Evolutionary conservation across 306 rosid genomes (phyloP), one percentile per base, ranked within the genome.

Genomic region (Gynostemma pentaphyllum): DNA sequence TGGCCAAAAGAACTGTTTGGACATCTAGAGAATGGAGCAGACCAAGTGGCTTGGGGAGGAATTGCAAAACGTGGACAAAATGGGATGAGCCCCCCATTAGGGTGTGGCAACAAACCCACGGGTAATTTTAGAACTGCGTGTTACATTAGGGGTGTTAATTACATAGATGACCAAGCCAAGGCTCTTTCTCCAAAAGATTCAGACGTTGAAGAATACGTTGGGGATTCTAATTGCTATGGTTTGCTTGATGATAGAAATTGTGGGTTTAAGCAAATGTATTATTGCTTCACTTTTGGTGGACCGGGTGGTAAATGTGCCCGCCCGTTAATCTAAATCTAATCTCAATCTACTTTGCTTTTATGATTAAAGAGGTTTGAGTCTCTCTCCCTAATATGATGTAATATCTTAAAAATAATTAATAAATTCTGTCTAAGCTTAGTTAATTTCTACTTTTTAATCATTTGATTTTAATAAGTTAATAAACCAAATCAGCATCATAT

Each of bases 1-100:
- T 56, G 71, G 71, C 62, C 76, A 9, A 72, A 66, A n/a, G 76
- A 72, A 12, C 3, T 72, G 19, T 59, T 71, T 9, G 34, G 55
- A 24, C 12, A 40, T 9, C 45, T 63, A 18, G 23, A n/a, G 0
- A 19, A 50, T 53, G 76, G 52, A 4, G 54, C 67, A 5, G 19
- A 22, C 2, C 40, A 23, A 14, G 76, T 72, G 19, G 67, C 59
- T 6, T 72, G 71, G 71, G 67, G 76, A 53, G 76, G 67, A 12
- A 36, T 57, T 46, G 63, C 54, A 27, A 54, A 13, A 48, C 42
- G 50, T 0, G 23, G 50, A 24, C 14, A 2, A 5, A 45, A 57
- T 23, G 54, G 61, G 37, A 5, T 16, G 19, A 32, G 62, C 37
- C 66, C 76, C 4, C 46, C 71, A n/a, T 41, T 72, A 44, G 76